Evolutionary conservation across 1,139 yeast species (phyloP), one percentile per base, ranked within the genome.

Genomic region (Zygosaccharomyces pseudobailii): DNA sequence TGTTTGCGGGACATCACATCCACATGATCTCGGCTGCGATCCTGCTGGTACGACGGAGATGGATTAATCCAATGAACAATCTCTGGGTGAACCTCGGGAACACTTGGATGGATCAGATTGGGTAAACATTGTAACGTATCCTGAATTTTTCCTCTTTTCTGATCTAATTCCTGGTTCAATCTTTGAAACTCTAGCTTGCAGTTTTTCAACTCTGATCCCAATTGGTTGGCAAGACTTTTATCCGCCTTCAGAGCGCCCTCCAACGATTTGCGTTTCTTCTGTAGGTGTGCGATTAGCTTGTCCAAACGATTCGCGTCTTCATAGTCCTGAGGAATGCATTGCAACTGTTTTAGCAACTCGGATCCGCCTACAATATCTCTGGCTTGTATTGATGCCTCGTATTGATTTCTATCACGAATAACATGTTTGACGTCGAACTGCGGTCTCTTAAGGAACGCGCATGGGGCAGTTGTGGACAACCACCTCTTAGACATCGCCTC

Each of bases 61-160:
- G 74, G 75, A 22, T 84, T 81, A 34, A 84, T 68, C 63, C 76
- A 76, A 52, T 71, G 68, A 7, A 78, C 74, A 3, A 81, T 61
- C 27, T 73, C 74, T 27, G 80, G 82, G 22, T 73, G 70, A 1
- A 49, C 47, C 6, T 59, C 51, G 0, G 78, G 76, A 0, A 80
- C 86, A 0, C 73, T 55, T 0, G 74, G 66, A 48, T 81, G 83
- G 1, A 87, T 67, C 33, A 78, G 63, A 57, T 89, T 89, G 0
- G 97, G 97, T 10, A 89, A 68, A 0, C 75, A 64, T 21, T 80
- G 84, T 28, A 61, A 56, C 2, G 50, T 52, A 5, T 66, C 65
- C 23, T 65, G 64, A 9, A 78, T 56, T 19, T 60, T 56, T 2
- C 51, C 49, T 48, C 80, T 79, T 21, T 73, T 58, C 1, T 60